Evolutionary conservation across 2,329 filamentous ascomycete genomes (phyloP).

Genomic region (Eurotiales sp.): DNA sequence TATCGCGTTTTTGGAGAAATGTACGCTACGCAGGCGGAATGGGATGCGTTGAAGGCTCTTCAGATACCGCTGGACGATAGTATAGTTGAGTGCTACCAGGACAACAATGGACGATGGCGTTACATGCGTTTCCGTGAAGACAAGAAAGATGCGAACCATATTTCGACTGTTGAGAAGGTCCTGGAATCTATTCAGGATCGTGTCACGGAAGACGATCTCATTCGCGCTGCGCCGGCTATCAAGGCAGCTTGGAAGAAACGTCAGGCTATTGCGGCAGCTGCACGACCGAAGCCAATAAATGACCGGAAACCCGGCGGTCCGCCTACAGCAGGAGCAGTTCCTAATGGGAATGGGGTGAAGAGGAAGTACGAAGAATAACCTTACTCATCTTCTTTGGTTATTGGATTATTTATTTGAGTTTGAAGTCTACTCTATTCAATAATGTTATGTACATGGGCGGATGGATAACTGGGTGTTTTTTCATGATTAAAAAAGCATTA

Average conservation of each 20-base stretch:
- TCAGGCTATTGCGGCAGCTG: slow-evolving; percentile 33
- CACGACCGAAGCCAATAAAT: background rate
- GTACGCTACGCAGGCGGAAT: slow-evolving; percentile 70
- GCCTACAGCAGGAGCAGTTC: slow-evolving; percentile 20
- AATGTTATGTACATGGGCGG: background rate
- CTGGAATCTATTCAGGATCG: slow-evolving; percentile 84
- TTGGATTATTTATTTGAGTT: slow-evolving; percentile 4
- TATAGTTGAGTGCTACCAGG: slow-evolving; percentile 86
- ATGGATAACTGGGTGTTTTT: background rate
- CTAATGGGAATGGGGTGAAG: slow-evolving; percentile 35
- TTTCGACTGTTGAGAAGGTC: slow-evolving; percentile 77
- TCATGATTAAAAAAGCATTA: background rate
- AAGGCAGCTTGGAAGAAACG: slow-evolving; percentile 75
- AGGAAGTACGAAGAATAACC: slow-evolving; percentile 39
- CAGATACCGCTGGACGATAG: slow-evolving; percentile 75
- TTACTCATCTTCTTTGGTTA: slow-evolving; percentile 1
- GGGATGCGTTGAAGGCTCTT: slow-evolving; percentile 74
- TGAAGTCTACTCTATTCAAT: slow-evolving; percentile 15
- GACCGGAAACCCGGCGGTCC: slow-evolving; percentile 16
- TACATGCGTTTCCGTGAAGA: slow-evolving; percentile 89
- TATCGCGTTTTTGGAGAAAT: slow-evolving; percentile 68
- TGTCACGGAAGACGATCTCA: slow-evolving; percentile 77
- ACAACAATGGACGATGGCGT: slow-evolving; percentile 72
- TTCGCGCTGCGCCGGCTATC: slow-evolving; percentile 66
- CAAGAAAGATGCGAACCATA: slow-evolving; percentile 87